Evolutionary conservation across 2,329 filamentous ascomycete species (phyloP).

Genomic region (Aspergillus aculeatus): DNA sequence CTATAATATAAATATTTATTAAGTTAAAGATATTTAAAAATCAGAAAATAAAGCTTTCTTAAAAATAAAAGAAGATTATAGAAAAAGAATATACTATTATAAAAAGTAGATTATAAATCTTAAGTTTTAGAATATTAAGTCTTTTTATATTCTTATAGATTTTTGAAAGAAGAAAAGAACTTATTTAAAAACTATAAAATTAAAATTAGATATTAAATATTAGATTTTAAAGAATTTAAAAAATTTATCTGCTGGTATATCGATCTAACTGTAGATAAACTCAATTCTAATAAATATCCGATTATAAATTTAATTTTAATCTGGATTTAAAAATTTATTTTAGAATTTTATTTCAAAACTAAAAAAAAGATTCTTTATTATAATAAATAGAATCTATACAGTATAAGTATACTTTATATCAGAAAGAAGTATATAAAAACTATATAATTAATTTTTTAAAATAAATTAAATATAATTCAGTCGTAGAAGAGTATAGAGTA

Average conservation of each 20-base stretch:
- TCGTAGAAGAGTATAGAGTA: too few species aligned
- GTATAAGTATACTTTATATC: slow-evolving; percentile 6
- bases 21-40: background rate
- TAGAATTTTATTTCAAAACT: slow-evolving; percentile 6
- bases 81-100: background rate
- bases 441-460: slow-evolving; percentile 4
- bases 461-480: slow-evolving; percentile 12
- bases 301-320: slow-evolving; percentile 7
- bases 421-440: background rate
- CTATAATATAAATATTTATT: background rate
- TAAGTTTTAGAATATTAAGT: background rate
- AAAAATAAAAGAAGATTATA: background rate
- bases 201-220: background rate
- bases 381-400: slow-evolving; percentile 6
- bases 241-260: slow-evolving; percentile 8
- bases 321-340: slow-evolving; percentile 10
- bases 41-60: background rate
- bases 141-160: slow-evolving; percentile 1
- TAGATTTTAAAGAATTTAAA: slow-evolving; percentile 2
- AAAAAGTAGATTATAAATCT: background rate
- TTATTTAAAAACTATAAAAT: background rate
- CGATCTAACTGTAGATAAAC: slow-evolving; percentile 3
- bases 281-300: slow-evolving; percentile 2
- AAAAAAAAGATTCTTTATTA: slow-evolving; percentile 6
- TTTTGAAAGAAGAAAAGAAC: background rate